Percentiles rank a stretch among this genome's conserved stretches.
Conservation (phyloP, 1,284 basidiomycete genomes). For the Irpex rosettiformis region DNA sequence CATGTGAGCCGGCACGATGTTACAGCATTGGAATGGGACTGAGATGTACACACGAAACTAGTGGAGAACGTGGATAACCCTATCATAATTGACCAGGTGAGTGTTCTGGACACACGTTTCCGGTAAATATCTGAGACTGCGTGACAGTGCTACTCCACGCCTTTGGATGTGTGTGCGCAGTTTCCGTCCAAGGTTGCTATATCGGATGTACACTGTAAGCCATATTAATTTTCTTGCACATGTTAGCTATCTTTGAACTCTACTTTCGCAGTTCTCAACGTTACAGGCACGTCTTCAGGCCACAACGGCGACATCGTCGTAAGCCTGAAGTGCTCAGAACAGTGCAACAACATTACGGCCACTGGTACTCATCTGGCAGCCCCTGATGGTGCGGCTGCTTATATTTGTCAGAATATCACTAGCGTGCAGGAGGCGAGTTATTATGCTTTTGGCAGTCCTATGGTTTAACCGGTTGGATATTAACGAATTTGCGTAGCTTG, state of each 20-base stretch:
- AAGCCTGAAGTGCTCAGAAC: constrained; percentile 35
- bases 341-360: constrained; percentile 37
- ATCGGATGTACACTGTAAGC: constrained; percentile 37
- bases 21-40: background rate
- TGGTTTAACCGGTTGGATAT: background rate
- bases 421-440: constrained; percentile 24
- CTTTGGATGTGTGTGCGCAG: constrained; percentile 39
- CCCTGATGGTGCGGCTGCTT: constrained; percentile 34
- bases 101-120: background rate
- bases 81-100: constrained; percentile 51
- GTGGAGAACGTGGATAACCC: constrained; percentile 53
- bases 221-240: background rate
- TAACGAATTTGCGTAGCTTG: constrained; percentile 4
- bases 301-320: constrained; percentile 34
- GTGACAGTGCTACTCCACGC: constrained; percentile 50
- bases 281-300: constrained; percentile 37
- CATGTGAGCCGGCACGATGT: constrained; percentile 15
- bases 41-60: background rate
- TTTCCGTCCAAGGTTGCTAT: constrained; percentile 50
- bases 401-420: constrained; percentile 41
- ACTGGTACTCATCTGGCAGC: constrained; percentile 25
- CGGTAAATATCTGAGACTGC: background rate
- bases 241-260: background rate
- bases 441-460: no score
- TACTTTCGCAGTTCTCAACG: constrained; percentile 34